Conservation (phyloP, 805 yeast genomes). For the Wickerhamomyces chambardii region DNA sequence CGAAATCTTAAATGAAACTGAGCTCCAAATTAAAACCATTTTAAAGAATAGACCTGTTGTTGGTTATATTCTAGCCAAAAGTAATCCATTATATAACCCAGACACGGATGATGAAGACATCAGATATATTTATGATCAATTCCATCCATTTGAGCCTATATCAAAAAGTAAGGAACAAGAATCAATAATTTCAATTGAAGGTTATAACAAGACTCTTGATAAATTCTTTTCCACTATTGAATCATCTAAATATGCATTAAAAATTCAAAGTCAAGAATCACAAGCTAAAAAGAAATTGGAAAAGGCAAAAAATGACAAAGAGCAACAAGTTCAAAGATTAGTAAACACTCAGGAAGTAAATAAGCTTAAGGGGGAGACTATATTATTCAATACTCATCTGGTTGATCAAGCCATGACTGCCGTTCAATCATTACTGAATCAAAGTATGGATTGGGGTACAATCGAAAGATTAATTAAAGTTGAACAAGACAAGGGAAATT, state of each 20-base stretch:
- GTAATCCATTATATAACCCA: slow-evolving; percentile 41
- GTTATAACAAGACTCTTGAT: slow-evolving; percentile 80
- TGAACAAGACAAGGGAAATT: slow-evolving; percentile 60
- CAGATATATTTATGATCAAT: slow-evolving; percentile 50
- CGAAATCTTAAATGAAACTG: slow-evolving; percentile 43
- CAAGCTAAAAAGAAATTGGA: slow-evolving; percentile 68
- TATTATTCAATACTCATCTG: slow-evolving; percentile 57
- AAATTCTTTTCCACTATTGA: slow-evolving; percentile 79
- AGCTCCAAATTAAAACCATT: slow-evolving; percentile 29
- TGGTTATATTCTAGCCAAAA: slow-evolving; percentile 60
- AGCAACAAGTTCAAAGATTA: slow-evolving; percentile 58
- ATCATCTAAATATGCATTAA: slow-evolving; percentile 65
- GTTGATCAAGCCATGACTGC: slow-evolving; percentile 67
- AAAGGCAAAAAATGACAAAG: slow-evolving; percentile 67
- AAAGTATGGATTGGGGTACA: slow-evolving; percentile 91
- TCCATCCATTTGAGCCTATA: slow-evolving; percentile 58
- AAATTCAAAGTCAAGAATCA: slow-evolving; percentile 69
- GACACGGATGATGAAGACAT: slow-evolving; percentile 30
- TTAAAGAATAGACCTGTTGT: slow-evolving; percentile 24
- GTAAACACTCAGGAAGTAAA: slow-evolving; percentile 54
- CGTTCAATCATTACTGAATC: slow-evolving; percentile 59
- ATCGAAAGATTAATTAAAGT: slow-evolving; percentile 67
- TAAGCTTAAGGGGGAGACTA: slow-evolving; percentile 60
- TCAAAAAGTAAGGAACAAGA: slow-evolving; percentile 24
- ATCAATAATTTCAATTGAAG: slow-evolving; percentile 36